Conservation (phyloP, 208 protist species). For the Polymyxa betae region DNA sequence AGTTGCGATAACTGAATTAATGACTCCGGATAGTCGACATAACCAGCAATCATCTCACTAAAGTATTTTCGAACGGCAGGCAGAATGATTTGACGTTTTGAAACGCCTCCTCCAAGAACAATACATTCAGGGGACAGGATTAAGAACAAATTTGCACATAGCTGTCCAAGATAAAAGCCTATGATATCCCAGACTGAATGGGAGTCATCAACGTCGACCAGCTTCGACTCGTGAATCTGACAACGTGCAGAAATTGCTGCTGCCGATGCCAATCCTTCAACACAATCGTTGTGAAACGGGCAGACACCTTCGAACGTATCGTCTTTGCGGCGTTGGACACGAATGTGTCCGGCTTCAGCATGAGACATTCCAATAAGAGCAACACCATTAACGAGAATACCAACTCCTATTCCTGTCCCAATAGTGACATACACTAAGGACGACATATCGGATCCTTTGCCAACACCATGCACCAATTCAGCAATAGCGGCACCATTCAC, state of each 20-base stretch:
- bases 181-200: conserved; percentile 70
- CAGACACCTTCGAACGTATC: conserved; percentile 72
- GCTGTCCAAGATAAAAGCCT: conserved; percentile 61
- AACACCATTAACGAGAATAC: conserved; percentile 68
- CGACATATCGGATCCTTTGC: conserved; percentile 53
- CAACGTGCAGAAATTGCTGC: conserved; percentile 70
- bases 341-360: conserved; percentile 75
- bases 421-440: conserved; percentile 76
- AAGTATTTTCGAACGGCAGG: background rate
- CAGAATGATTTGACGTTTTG: background rate
- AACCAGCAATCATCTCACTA: background rate
- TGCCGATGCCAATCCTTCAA: conserved; percentile 74
- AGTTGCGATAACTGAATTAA: background rate
- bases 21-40: background rate
- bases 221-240: conserved; percentile 9
- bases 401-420: conserved; percentile 78
- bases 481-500: conserved; percentile 18
- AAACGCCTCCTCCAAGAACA: conserved; percentile 59
- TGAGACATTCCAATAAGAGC: conserved; percentile 75
- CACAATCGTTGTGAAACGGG: conserved; percentile 75
- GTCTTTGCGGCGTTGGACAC: conserved; percentile 40
- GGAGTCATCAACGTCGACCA: conserved; percentile 68
- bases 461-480: background rate
- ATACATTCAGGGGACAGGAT: conserved; percentile 52
- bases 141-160: conserved; percentile 28